These are phyloP conservation scores for Colletotrichum gloeosporioides DNA, from an alignment of 2,329 filamentous ascomycete genomes.

Conservation along the genomic window DNA sequence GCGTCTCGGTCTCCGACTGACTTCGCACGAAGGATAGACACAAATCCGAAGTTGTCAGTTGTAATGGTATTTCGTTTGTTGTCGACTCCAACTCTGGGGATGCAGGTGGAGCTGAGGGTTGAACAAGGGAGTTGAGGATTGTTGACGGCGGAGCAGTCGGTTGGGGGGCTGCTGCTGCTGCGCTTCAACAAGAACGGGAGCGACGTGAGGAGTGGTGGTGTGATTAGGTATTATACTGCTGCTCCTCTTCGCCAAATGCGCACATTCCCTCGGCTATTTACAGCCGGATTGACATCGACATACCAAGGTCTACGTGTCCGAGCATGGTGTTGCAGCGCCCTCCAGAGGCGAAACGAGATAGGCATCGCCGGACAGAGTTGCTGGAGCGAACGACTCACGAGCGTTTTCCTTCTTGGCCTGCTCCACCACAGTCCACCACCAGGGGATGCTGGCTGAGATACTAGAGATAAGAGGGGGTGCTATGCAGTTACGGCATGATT, in stretches of 20 bases:
- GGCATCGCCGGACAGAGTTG: not conserved
- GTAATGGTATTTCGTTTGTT: not conserved
- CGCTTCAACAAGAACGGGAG: not conserved
- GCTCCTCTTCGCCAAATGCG: not conserved
- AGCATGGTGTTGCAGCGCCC: not conserved
- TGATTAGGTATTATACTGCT: slow-evolving; percentile 7
- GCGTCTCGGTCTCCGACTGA: not conserved
- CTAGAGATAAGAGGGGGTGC: not conserved
- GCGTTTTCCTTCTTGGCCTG: not conserved
- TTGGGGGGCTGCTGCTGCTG: not conserved
- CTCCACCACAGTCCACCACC: slow-evolving; percentile 4
- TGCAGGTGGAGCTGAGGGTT: not conserved
- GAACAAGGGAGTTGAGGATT: not conserved
- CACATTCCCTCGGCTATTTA: not conserved
- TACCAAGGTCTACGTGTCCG: not conserved
- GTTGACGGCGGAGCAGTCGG: not conserved
- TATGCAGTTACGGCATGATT: not conserved
- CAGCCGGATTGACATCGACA: not conserved
- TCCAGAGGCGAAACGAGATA: not conserved
- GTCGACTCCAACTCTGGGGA: not conserved
- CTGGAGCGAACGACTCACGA: not conserved
- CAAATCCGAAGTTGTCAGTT: not conserved
- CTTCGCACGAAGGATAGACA: not conserved
- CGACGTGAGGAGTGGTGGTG: not conserved
- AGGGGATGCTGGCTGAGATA: not conserved